A percentile compares a stretch with the other conserved stretches of the same genome.
phyloP scores from a whole-genome alignment of 257 asterid genomes.

The Solanum microdontum region DNA sequence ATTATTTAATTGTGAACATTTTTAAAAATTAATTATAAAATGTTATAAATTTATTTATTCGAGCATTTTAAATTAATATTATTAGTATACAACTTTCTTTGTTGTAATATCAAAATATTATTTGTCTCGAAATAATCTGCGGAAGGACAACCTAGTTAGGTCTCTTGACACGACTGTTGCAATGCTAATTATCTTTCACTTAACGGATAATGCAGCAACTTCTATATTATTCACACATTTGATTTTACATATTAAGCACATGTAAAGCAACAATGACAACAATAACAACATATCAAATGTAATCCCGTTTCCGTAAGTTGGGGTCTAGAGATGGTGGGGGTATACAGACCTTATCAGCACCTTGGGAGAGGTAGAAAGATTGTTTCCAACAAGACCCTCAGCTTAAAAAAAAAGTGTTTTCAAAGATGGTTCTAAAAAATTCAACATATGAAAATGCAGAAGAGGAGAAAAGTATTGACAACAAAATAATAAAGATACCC shows the following conservation, averaged over 20 bases:
- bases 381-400: neutral
- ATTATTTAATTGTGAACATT: too few species aligned
- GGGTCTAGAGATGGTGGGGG: rapidly evolving
- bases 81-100: too few species aligned
- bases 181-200: neutral
- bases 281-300: neutral
- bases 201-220: neutral
- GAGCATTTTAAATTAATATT: too few species aligned
- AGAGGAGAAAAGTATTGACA: neutral
- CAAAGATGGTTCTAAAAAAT: neutral
- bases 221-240: too few species aligned
- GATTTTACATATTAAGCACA: neutral
- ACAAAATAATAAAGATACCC: neutral
- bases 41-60: too few species aligned
- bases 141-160: too few species aligned
- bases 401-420: neutral
- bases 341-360: neutral
- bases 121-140: too few species aligned
- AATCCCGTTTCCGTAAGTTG: neutral
- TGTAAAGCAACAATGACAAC: neutral
- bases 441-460: neutral
- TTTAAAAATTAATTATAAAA: too few species aligned
- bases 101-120: too few species aligned
- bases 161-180: neutral
- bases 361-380: neutral